These are phyloP conservation scores for Daldinia childiae DNA, from an alignment of 495 filamentous ascomycete species.

Conservation along the genomic window DNA sequence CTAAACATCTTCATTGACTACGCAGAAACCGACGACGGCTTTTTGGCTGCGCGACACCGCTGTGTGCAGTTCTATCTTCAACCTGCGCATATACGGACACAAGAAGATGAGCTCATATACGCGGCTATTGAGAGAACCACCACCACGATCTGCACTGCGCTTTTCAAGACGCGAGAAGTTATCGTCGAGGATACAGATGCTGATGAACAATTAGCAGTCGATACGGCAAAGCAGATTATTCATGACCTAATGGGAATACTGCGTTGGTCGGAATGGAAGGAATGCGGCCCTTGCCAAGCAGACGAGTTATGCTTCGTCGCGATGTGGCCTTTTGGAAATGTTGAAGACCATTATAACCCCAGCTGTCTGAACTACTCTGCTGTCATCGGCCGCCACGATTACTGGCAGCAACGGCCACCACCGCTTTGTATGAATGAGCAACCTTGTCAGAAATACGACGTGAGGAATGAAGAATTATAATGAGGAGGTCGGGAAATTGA, in stretches of 20 bases:
- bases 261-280: conserved; percentile 70
- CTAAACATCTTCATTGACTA: conserved; percentile 61
- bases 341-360: conserved; percentile 63
- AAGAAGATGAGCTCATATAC: conserved; percentile 50
- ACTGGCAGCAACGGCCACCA: conserved; percentile 34
- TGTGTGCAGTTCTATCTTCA: conserved; percentile 61
- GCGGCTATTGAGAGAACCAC: conserved; percentile 59
- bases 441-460: background rate
- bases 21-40: conserved; percentile 46
- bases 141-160: conserved; percentile 58
- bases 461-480: conserved; percentile 33
- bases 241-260: conserved; percentile 59
- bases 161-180: conserved; percentile 53
- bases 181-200: conserved; percentile 27
- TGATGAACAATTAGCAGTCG: conserved; percentile 10
- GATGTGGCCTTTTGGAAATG: conserved; percentile 70
- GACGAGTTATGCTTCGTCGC: conserved; percentile 73
- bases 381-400: conserved; percentile 20
- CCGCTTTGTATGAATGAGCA: conserved; percentile 13
- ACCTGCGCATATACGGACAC: conserved; percentile 45
- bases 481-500: background rate
- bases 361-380: conserved; percentile 51
- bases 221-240: conserved; percentile 39
- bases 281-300: conserved; percentile 62
- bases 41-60: conserved; percentile 52